Evolutionary conservation across 805 yeast genomes (phyloP).

Genomic region (Metschnikowia cerradonensis): DNA sequence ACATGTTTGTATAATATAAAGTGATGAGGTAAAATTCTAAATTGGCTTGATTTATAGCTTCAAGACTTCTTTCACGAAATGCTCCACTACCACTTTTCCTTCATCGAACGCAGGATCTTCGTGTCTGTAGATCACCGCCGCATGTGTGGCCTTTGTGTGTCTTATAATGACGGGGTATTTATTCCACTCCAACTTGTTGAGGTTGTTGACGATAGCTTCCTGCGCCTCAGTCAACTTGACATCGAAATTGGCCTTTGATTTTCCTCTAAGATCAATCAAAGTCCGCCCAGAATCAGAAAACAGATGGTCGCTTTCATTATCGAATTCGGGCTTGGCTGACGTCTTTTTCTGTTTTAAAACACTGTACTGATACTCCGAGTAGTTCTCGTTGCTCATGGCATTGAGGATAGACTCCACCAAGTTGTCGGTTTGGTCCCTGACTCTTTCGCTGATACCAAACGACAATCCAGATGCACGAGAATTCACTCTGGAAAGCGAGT

Average conservation of each 20-base stretch:
- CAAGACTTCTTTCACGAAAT: conserved; percentile 49
- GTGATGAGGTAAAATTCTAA: not conserved
- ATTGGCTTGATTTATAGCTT: not conserved
- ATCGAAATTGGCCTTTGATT: conserved; percentile 8
- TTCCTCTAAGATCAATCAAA: conserved; percentile 12
- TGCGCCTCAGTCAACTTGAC: conserved; percentile 9
- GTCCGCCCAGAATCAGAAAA: not conserved
- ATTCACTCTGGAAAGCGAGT: not conserved
- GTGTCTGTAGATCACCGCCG: conserved; percentile 72
- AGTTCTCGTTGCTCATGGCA: conserved; percentile 45
- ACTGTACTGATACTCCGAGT: conserved; percentile 16
- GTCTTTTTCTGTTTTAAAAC: conserved; percentile 6
- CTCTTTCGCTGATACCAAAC: conserved; percentile 2
- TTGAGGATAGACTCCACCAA: conserved; percentile 62
- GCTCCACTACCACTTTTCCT: conserved; percentile 64
- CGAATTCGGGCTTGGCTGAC: not conserved
- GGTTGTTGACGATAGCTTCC: conserved; percentile 5
- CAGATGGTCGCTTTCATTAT: not conserved
- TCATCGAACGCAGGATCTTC: conserved; percentile 53
- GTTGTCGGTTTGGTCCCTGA: conserved; percentile 56
- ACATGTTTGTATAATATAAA: not conserved
- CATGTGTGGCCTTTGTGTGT: conserved; percentile 66
- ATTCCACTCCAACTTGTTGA: conserved; percentile 13
- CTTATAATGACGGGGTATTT: conserved; percentile 38
- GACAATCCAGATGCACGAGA: conserved; percentile 1